Base-by-base conservation (phyloP, 495 filamentous ascomycete species). In the Podospora pseudocomata region DNA sequence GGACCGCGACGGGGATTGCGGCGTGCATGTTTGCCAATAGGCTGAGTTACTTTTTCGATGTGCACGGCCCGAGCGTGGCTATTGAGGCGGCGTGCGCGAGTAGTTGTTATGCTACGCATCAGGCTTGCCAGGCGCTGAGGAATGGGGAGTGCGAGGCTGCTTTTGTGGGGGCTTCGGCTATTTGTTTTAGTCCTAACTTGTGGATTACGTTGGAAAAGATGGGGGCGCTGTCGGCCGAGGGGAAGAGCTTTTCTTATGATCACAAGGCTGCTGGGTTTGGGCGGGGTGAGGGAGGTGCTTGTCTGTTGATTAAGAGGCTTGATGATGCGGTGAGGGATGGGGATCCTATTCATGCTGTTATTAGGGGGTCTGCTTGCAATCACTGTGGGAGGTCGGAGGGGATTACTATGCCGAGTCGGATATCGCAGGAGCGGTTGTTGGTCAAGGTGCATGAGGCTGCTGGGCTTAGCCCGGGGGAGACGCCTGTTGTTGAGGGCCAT, bases 41-140 rank as follows among this genome's bases (percentile, higher is more conserved):
- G 0, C 63, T 88, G 2, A 86, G 82, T 0, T 85, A 85, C 68
- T 77, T 77, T 67, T 86, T 83, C 67, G 78, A 83, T 62, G 78
- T 82, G 5, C 72, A 70, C 7, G 83, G 82, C 0, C 80, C 82
- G 4, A 79, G 76, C 58, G 60, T 68, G n/a, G 70, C 67, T 9
- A 71, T 86, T 34, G 81, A 84, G 62, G 86, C 86, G 2, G 86
- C 85, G 1, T 88, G 87, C 67, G 85, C 83, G 0, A 80, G 82
- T 0, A 86, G 83, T 65, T 69, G 88, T 28, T 73, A 82, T 3
- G 83, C 83, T 2, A 65, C 89, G 9, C 82, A 88, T 73, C 71
- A 84, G 6, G 87, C 84, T 0, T 80, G 78, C 28, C 81, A 82
- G 27, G 79, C 77, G 26, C 76, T 90, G n/a, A 74, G 78, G 6